A percentile compares a stretch with the other conserved stretches of the same genome.
Conservation (phyloP, 768 basidiomycete genomes). For the Termitomyces sp. region DNA sequence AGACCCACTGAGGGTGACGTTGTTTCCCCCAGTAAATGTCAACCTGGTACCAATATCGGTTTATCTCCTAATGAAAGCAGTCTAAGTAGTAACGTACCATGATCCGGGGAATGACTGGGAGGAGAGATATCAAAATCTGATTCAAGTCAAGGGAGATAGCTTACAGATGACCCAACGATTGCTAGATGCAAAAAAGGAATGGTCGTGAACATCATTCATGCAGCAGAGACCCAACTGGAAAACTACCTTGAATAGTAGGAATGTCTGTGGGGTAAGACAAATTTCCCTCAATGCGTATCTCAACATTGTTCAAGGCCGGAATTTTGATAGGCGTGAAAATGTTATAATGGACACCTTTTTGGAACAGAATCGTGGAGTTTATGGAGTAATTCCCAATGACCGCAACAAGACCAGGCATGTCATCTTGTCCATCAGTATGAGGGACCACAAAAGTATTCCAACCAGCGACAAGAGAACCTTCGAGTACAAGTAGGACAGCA, state of each 20-base stretch:
- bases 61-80: neutral
- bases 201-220: neutral
- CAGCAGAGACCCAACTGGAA: neutral
- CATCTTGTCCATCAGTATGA: slow-evolving; percentile 46
- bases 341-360: slow-evolving; percentile 57
- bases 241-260: slow-evolving; percentile 45
- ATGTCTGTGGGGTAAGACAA: slow-evolving; percentile 55
- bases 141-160: slow-evolving; percentile 14
- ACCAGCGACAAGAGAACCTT: slow-evolving; percentile 26
- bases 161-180: slow-evolving; percentile 44
- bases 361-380: slow-evolving; percentile 55
- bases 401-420: slow-evolving; percentile 46
- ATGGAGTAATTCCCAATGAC: slow-evolving; percentile 39
- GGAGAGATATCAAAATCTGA: neutral
- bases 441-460: slow-evolving; percentile 55
- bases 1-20: slow-evolving; percentile 58
- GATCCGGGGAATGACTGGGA: slow-evolving; percentile 41
- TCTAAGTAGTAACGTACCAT: slow-evolving; percentile 31
- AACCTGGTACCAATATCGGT: slow-evolving; percentile 38
- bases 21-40: slow-evolving; percentile 50
- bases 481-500: slow-evolving; percentile 23
- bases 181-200: slow-evolving; percentile 23
- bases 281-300: slow-evolving; percentile 57
- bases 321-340: slow-evolving; percentile 61
- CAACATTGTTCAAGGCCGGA: slow-evolving; percentile 53